Percentiles rank a stretch among this genome's conserved stretches.
Conservation (phyloP, 2,329 filamentous ascomycete species). For the Fusarium sp. region DNA sequence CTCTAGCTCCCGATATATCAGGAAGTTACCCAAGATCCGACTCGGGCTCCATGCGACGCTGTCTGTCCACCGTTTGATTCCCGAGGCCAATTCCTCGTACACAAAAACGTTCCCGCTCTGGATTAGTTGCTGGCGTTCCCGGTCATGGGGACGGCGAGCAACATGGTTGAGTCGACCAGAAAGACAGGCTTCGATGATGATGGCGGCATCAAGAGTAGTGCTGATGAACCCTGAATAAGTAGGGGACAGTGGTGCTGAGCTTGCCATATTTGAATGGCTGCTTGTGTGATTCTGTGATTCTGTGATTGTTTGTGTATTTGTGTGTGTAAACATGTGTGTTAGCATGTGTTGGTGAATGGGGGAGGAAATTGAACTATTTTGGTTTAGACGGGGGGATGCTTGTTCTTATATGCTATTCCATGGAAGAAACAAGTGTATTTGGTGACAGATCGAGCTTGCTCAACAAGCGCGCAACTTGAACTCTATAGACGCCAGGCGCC, state of each 20-base stretch:
- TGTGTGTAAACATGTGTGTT: neutral
- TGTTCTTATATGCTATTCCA: neutral
- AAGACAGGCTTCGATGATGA: constrained; percentile 83
- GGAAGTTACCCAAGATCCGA: constrained; percentile 84
- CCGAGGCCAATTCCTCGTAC: constrained; percentile 89
- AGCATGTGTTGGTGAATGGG: neutral
- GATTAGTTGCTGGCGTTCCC: constrained; percentile 81
- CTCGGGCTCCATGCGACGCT: constrained; percentile 92
- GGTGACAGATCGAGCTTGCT: neutral
- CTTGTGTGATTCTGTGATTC: neutral
- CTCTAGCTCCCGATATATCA: constrained; percentile 85
- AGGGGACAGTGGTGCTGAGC: constrained; percentile 59
- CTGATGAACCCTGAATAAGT: constrained; percentile 75
- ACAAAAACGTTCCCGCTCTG: constrained; percentile 88
- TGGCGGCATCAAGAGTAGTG: constrained; percentile 79
- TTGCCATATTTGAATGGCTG: neutral
- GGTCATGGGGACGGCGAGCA: constrained; percentile 84
- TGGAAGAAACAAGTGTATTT: neutral
- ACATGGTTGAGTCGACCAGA: constrained; percentile 78
- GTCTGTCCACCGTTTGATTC: constrained; percentile 95
- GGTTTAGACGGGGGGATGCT: neutral
- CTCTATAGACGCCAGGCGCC: neutral
- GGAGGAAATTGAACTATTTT: neutral
- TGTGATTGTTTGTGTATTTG: neutral
- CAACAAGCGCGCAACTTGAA: neutral